Conservation (phyloP, 768 basidiomycete species). For the Lyophyllum atratum region DNA sequence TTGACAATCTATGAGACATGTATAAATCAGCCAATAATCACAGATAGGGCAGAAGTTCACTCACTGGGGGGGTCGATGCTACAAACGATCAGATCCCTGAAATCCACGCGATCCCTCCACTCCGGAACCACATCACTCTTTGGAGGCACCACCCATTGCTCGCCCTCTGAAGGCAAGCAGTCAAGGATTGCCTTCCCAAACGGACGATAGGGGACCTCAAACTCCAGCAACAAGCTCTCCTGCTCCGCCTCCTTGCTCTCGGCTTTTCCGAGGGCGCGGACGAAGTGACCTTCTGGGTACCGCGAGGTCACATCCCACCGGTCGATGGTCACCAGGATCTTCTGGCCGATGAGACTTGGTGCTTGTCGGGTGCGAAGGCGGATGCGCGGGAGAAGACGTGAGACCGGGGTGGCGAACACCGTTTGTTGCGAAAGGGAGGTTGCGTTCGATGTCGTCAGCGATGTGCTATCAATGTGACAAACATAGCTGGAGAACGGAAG, state of each 20-base stretch:
- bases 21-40: background rate
- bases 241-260: constrained; percentile 97
- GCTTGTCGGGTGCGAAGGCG: constrained; percentile 95
- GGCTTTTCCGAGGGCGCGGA: constrained; percentile 85
- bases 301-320: constrained; percentile 85
- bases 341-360: constrained; percentile 83
- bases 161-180: constrained; percentile 88
- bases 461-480: constrained; percentile 91
- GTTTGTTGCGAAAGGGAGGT: constrained; percentile 87
- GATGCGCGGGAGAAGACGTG: constrained; percentile 89
- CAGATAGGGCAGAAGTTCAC: background rate
- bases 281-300: constrained; percentile 97
- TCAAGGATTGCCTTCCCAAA: constrained; percentile 95
- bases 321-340: constrained; percentile 95
- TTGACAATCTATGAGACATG: constrained; percentile 68
- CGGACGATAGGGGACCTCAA: constrained; percentile 93
- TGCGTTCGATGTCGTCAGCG: constrained; percentile 74
- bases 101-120: constrained; percentile 88
- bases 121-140: constrained; percentile 48
- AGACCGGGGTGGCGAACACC: constrained; percentile 91
- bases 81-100: constrained; percentile 84
- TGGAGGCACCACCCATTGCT: constrained; percentile 88
- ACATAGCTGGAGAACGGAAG: constrained; percentile 62
- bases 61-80: constrained; percentile 96
- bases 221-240: constrained; percentile 91